These are phyloP conservation scores for Cadophora malorum DNA, from an alignment of 2,329 filamentous ascomycete species.

Conservation along the genomic window DNA sequence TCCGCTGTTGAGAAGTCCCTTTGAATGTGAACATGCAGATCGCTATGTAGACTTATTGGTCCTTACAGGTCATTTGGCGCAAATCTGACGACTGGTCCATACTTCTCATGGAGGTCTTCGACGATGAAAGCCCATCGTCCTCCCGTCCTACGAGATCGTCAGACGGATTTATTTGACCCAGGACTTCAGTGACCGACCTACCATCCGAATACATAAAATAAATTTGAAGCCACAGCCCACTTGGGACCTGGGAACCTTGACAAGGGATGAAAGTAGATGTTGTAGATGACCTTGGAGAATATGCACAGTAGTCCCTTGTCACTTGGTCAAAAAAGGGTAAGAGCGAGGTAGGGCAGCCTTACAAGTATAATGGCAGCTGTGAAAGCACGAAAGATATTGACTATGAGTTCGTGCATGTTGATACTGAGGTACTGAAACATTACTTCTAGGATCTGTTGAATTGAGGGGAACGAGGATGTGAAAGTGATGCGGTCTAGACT, in stretches of 20 bases:
- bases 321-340: neutral
- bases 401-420: neutral
- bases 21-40: neutral
- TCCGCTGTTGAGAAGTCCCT: neutral
- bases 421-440: neutral
- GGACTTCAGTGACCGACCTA: no score
- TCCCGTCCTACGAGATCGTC: neutral
- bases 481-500: neutral
- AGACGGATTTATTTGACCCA: no score
- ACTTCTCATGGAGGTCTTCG: conserved; percentile 1
- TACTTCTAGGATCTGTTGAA: neutral
- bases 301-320: neutral
- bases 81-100: conserved; percentile 8
- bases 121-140: neutral
- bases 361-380: neutral
- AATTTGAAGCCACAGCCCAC: conserved; percentile 2
- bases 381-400: neutral
- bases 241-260: neutral
- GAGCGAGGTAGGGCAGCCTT: neutral
- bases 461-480: neutral
- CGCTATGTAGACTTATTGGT: neutral
- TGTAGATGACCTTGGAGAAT: neutral
- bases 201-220: conserved; percentile 9
- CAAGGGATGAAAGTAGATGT: neutral
- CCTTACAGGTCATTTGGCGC: conserved; percentile 1